Evolutionary conservation across 2,329 filamentous ascomycete species (phyloP).

Genomic region (Nothophoma quercina): DNA sequence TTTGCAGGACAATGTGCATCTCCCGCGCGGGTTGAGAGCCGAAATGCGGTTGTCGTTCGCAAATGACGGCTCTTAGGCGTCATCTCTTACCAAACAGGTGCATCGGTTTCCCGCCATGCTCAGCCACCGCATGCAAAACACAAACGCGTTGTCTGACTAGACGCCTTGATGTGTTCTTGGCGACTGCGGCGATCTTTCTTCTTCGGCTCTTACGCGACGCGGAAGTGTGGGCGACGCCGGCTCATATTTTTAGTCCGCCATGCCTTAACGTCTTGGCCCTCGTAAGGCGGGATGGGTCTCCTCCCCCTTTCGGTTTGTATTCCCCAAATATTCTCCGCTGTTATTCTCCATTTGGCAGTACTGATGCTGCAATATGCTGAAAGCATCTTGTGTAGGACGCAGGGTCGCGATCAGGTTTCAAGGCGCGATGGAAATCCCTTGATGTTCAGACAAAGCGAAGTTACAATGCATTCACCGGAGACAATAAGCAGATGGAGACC

Average conservation of each 20-base stretch:
- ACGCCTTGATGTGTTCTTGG: conserved; percentile 14
- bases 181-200: conserved; percentile 22
- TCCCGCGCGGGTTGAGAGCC: conserved; percentile 9
- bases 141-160: conserved; percentile 8
- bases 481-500: conserved; percentile 7
- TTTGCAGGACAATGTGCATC: conserved; percentile 10
- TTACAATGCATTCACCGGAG: conserved; percentile 5
- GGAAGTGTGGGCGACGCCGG: conserved; percentile 18
- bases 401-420: background rate
- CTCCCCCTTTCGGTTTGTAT: conserved; percentile 1
- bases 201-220: conserved; percentile 18
- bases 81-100: conserved; percentile 5
- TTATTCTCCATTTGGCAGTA: background rate
- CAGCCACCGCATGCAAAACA: conserved; percentile 7
- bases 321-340: conserved; percentile 9
- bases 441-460: background rate
- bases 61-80: conserved; percentile 1
- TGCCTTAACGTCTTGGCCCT: conserved; percentile 22
- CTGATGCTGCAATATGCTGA: background rate
- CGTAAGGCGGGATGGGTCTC: conserved; percentile 6
- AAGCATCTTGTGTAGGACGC: background rate
- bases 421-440: background rate
- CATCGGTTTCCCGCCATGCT: conserved; percentile 5
- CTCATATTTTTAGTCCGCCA: conserved; percentile 26
- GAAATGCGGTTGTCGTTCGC: background rate